Base-by-base conservation (phyloP, 495 filamentous ascomycete species). In the Talaromyces borbonicus region DNA sequence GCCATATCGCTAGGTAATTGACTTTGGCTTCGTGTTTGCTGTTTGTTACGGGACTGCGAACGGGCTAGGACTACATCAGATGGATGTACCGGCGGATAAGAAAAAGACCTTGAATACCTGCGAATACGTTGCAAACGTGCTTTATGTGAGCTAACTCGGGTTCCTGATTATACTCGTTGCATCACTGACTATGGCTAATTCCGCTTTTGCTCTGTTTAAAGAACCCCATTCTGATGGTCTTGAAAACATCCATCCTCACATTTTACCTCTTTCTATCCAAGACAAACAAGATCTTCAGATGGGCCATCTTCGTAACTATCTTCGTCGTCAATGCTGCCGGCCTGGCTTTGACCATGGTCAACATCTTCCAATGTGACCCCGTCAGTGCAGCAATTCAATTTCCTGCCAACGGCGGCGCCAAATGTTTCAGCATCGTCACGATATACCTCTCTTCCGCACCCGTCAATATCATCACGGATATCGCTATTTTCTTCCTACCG, bases 211-310 rank as follows among this genome's bases (percentile, higher is more conserved):
- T 8, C 47, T 23, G 8, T n/a, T 8, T 30, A 18, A 49, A 95
- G 87, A 93, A 95, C 57, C 89, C 90, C 9, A 83, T 87, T 4
- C 73, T 95, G 44, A 73, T 73, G 69, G 57, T 63, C 29, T 59
- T 87, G 39, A 97, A 95, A 65, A 87, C 87, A 4, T 90, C 86
- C n/a, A 87, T 97, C 51, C 74, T 95, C 40, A 64, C 90, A 48
- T 95, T 93, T 59, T 95, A 87, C 66, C 73, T 94, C 23, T 79
- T 83, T 25, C 65, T 95, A 41, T 82, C 86, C 5, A 81, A 78
- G 52, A 80, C 80, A 25, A 81, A 88, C 32, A 80, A 81, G 52
- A 65, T 86, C 24, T 80, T 89, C 54, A 75, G 79, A 51, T 76
- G 78, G 63, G 73, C 77, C 2, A 86, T 83, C 18, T 83, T 84